These are phyloP conservation scores for Tremellales sp. DNA, from an alignment of 1,284 basidiomycete species.

Conservation along the genomic window DNA sequence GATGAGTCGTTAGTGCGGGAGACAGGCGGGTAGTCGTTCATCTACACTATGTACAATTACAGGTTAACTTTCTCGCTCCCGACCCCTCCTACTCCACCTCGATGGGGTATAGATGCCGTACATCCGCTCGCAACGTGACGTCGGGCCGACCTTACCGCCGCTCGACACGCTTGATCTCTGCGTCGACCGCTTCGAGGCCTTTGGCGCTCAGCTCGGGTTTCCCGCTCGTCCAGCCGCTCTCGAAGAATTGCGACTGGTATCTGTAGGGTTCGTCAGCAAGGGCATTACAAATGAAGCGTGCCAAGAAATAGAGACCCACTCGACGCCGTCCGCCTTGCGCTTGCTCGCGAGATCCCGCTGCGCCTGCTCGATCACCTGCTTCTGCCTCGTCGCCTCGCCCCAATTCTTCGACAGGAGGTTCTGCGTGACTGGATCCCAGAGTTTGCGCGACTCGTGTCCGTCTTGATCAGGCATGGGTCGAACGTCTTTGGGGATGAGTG, in stretches of 20 bases:
- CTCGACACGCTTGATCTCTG: not conserved
- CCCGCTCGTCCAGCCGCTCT: not conserved
- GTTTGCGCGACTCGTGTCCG: conserved; percentile 72
- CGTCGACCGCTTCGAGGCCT: not conserved
- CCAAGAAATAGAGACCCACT: conserved; percentile 57
- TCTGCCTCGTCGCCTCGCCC: conserved; percentile 79
- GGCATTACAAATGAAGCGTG: not conserved
- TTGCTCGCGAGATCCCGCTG: conserved; percentile 82
- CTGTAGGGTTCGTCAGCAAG: not conserved
- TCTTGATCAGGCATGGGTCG: conserved; percentile 76
- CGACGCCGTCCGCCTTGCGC: conserved; percentile 68
- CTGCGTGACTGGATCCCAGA: conserved; percentile 84
- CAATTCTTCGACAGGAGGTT: conserved; percentile 78
- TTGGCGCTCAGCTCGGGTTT: not conserved
- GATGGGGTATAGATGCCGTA: too few relatives aligned
- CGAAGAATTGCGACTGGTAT: not conserved
- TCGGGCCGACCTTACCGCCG: not conserved
- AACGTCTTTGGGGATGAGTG: conserved; percentile 76
- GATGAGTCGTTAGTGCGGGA: too few relatives aligned
- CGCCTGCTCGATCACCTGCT: conserved; percentile 79
- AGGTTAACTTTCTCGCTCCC: too few relatives aligned
- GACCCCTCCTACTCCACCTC: too few relatives aligned
- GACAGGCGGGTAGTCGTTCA: too few relatives aligned
- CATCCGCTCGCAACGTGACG: not conserved
- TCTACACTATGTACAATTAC: too few relatives aligned